A percentile compares a stretch with the other conserved stretches of the same genome.
phyloP scores from a whole-genome alignment of 1,284 basidiomycete genomes.

The Sporisorium graminicola region DNA sequence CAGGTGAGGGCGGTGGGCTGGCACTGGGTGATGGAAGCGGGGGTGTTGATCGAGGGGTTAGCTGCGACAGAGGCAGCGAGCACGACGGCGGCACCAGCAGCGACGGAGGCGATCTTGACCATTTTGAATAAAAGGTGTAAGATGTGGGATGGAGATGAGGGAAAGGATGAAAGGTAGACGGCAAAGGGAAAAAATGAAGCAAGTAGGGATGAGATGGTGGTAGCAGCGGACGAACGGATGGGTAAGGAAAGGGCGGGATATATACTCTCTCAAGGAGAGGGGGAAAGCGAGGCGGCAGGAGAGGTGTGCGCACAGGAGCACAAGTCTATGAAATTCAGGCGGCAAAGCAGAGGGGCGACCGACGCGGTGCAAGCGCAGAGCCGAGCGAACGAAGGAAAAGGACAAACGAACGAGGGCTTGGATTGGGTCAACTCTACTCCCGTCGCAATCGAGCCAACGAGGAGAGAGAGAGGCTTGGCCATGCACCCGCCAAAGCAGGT shows the following conservation, averaged over 20 bases:
- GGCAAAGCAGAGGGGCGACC: neutral
- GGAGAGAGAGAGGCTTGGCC: neutral
- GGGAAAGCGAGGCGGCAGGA: neutral
- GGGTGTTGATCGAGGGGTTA: constrained; percentile 45
- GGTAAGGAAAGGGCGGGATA: constrained; percentile 6
- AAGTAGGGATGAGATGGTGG: constrained; percentile 1
- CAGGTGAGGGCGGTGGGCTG: constrained; percentile 42
- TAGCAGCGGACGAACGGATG: constrained; percentile 17
- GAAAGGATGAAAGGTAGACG: neutral
- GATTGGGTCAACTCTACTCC: constrained; percentile 6
- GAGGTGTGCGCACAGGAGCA: neutral
- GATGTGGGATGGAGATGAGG: constrained; percentile 9
- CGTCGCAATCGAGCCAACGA: constrained; percentile 10
- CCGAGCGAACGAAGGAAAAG: no score
- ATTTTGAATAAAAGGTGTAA: constrained; percentile 29
- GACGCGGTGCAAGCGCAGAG: neutral
- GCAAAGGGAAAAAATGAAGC: neutral
- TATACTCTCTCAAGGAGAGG: constrained; percentile 22
- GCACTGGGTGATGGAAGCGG: constrained; percentile 48
- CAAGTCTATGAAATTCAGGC: constrained; percentile 1
- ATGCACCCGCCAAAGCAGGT: constrained; percentile 15
- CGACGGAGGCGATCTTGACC: constrained; percentile 51
- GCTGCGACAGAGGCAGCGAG: constrained; percentile 44
- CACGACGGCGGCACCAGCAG: constrained; percentile 51
- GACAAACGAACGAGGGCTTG: no score